phyloP scores from a whole-genome alignment of 2,329 filamentous ascomycete species.

The Monosporascus sp. region DNA sequence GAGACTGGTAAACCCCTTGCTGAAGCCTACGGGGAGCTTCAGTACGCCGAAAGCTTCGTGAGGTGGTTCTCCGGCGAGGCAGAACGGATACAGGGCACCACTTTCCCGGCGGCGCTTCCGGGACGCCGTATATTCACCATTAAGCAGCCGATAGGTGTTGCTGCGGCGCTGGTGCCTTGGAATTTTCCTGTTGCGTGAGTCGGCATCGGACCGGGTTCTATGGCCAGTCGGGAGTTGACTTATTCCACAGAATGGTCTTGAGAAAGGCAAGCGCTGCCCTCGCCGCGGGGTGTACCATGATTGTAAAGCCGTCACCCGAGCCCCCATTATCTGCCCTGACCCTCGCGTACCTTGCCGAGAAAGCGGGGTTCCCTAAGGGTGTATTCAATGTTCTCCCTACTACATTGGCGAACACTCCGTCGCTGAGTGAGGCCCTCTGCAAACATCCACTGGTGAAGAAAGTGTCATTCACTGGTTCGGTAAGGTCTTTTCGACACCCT shows the following conservation, averaged over 20 bases:
- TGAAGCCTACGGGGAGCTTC: conserved; percentile 50
- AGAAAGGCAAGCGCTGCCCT: conserved; percentile 63
- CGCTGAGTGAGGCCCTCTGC: conserved; percentile 41
- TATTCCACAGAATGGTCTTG: conserved; percentile 46
- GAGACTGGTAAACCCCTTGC: conserved; percentile 54
- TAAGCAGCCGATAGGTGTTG: conserved; percentile 69
- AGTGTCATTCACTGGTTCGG: conserved; percentile 67
- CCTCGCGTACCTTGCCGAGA: conserved; percentile 49
- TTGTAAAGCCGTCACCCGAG: conserved; percentile 67
- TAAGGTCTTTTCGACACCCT: conserved; percentile 5
- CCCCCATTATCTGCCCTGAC: conserved; percentile 53
- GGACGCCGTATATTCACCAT: conserved; percentile 64
- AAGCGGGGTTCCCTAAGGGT: conserved; percentile 71
- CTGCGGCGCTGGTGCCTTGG: conserved; percentile 66
- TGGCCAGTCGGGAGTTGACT: not conserved
- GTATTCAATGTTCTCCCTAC: conserved; percentile 53
- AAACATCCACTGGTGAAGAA: conserved; percentile 48
- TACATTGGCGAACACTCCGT: conserved; percentile 37
- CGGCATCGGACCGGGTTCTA: not conserved
- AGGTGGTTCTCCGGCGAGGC: conserved; percentile 54
- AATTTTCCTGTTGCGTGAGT: conserved; percentile 58
- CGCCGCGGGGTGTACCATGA: conserved; percentile 69
- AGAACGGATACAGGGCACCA: conserved; percentile 49
- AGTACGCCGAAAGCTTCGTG: conserved; percentile 48
- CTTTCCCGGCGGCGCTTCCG: conserved; percentile 54